Evolutionary conservation across 2,329 filamentous ascomycete species (phyloP), one percentile per base, ranked within the genome.

Genomic region (Lecanosticta acicola): DNA sequence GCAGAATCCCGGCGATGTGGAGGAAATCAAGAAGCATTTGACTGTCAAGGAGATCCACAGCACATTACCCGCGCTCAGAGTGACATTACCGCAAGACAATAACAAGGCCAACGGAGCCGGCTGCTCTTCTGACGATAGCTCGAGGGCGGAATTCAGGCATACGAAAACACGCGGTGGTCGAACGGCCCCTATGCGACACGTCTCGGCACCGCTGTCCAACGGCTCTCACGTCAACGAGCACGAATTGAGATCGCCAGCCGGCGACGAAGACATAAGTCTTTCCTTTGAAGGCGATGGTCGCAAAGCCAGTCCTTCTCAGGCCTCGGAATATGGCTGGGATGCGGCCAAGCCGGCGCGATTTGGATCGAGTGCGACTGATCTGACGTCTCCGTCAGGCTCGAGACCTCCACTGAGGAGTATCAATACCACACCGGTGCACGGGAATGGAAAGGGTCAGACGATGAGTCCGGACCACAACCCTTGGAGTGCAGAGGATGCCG

Each of bases 11-110:
- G 77, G 79, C 18, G 76, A 82, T 64, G 81, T 94, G 54, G 84
- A 81, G 62, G 87, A 97, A 68, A 80, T 96, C 53, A 81, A 93
- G 67, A 88, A 85, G 34, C 60, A 65, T 50, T 48, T 65, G 38
- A 53, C 48, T 26, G 54, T 65, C 19, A 51, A 57, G 8, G 87
- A 97, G 68, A 79, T 96, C 48, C 79, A 93, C 66, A 89, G 85
- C 40, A 96, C 90, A 1, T 71, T 96, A 18, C 90, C 91, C 37
- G 87, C 90, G 0, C 94, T 96, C 78, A 93, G 88, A 64, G 77
- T 96, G 41, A 36, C 42, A 19, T 39, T 54, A 8, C 46, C 43
- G 16, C 41, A 46, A 16, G 39, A 46, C 13, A n/a, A 3, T 24
- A 14, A 17, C 3, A 36, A 32, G 10, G 16, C 35, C 16, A 48